Evolutionary conservation across 2,329 filamentous ascomycete species (phyloP).

Genomic region (Aspergillus arachidicola): DNA sequence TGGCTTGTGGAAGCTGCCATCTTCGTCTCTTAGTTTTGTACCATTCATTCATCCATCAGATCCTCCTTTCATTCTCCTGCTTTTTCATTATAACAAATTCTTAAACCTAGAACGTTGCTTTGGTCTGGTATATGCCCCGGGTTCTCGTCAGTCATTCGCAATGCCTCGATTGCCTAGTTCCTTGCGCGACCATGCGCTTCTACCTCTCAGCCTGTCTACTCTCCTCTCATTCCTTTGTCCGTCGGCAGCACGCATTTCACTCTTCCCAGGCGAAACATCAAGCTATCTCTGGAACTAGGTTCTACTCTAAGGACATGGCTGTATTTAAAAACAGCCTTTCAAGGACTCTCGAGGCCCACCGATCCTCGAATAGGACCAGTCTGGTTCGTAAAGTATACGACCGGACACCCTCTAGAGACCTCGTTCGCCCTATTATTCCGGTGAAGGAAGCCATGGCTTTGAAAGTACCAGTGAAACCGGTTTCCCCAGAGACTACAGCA

Average conservation of each 20-base stretch:
- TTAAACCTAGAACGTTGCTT: not conserved
- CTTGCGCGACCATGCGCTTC: slow-evolving; percentile 30
- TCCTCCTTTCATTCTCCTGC: not conserved
- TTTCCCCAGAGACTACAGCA: not conserved
- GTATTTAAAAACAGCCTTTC: slow-evolving; percentile 38
- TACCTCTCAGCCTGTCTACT: slow-evolving; percentile 11
- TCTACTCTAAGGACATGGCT: slow-evolving; percentile 20
- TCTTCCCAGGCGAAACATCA: slow-evolving; percentile 4
- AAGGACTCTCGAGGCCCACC: slow-evolving; percentile 46
- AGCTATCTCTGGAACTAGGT: slow-evolving; percentile 15
- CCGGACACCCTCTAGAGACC: slow-evolving; percentile 15
- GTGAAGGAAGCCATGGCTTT: not conserved
- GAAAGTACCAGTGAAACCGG: not conserved
- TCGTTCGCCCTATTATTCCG: slow-evolving; percentile 22
- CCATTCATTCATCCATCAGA: not conserved
- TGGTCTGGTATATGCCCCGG: slow-evolving; percentile 18
- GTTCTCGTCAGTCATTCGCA: slow-evolving; percentile 11
- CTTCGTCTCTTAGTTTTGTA: not conserved
- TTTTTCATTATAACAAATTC: not conserved
- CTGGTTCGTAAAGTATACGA: slow-evolving; percentile 36
- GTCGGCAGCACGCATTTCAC: not conserved
- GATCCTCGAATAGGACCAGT: slow-evolving; percentile 38
- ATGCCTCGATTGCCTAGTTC: slow-evolving; percentile 19
- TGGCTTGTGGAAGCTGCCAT: too few relatives aligned
- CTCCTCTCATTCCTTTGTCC: slow-evolving; percentile 4